Evolutionary conservation across 345 rosid genomes (phyloP).

Genomic region (Microthlaspi erraticum): DNA sequence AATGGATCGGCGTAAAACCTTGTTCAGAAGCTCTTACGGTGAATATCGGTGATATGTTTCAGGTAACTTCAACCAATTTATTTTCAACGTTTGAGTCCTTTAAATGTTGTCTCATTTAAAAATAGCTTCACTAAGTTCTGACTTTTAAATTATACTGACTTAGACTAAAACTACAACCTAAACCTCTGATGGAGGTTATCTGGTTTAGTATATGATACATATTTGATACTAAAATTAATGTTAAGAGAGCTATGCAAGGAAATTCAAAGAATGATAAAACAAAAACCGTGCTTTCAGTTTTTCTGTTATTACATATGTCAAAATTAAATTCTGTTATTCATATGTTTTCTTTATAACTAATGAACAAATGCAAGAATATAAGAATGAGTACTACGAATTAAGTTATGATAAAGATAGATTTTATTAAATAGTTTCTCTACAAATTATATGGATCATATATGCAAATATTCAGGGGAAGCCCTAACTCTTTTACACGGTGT

Average conservation of each 20-base stretch:
- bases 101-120: conserved; percentile 2
- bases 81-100: background rate
- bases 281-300: background rate
- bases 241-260: background rate
- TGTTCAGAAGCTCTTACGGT: conserved; percentile 59
- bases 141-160: background rate
- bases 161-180: background rate
- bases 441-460: background rate
- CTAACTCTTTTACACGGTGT: background rate
- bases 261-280: background rate
- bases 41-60: conserved; percentile 79
- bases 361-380: background rate
- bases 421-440: background rate
- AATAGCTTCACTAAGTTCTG: background rate
- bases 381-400: background rate
- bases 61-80: conserved; percentile 50
- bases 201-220: background rate
- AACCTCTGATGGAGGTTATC: background rate
- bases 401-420: background rate
- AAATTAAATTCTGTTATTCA: background rate
- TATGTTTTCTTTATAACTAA: conserved; percentile 6
- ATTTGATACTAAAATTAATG: background rate
- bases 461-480: conserved; percentile 21
- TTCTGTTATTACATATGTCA: background rate
- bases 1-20: conserved; percentile 70